phyloP scores from a whole-genome alignment of 2,329 filamentous ascomycete species.

The Cryphonectria japonica region DNA sequence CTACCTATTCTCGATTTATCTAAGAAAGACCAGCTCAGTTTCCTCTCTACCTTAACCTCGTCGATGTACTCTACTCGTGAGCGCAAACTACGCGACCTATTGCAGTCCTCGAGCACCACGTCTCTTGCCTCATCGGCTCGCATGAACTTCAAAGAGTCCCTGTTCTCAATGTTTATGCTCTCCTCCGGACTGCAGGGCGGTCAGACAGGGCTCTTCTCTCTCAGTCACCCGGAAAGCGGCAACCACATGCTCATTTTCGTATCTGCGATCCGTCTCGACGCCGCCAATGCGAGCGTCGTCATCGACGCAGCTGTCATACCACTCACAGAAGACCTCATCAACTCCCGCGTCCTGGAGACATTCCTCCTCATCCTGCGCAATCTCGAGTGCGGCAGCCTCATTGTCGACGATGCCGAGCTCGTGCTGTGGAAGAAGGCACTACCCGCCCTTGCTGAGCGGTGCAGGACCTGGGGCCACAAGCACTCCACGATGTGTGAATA shows the following conservation, averaged over 20 bases:
- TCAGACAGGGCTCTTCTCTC: conserved; percentile 49
- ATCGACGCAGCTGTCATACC: conserved; percentile 54
- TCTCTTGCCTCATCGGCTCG: conserved; percentile 39
- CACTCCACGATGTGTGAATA: conserved; percentile 48
- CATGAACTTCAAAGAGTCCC: conserved; percentile 52
- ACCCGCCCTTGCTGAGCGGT: conserved; percentile 51
- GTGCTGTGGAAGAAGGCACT: conserved; percentile 52
- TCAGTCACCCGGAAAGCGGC: conserved; percentile 42
- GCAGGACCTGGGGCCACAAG: conserved; percentile 51
- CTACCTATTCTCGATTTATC: conserved; percentile 48
- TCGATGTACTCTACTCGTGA: conserved; percentile 49
- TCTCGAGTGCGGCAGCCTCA: conserved; percentile 43
- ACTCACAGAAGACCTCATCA: conserved; percentile 42
- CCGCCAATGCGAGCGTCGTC: conserved; percentile 45
- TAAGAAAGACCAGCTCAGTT: conserved; percentile 41
- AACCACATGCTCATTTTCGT: conserved; percentile 48
- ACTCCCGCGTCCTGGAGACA: conserved; percentile 37
- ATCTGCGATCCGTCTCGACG: conserved; percentile 50
- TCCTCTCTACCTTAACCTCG: conserved; percentile 45
- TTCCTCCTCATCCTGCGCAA: conserved; percentile 45
- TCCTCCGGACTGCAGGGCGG: conserved; percentile 49
- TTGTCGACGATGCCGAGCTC: conserved; percentile 60
- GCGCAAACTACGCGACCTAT: conserved; percentile 40
- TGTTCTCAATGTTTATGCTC: conserved; percentile 53
- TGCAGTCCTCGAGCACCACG: conserved; percentile 26